Percentiles rank a stretch among this genome's conserved stretches.
phyloP scores from a whole-genome alignment of 768 basidiomycete genomes.

The Mycena capillaripes region DNA sequence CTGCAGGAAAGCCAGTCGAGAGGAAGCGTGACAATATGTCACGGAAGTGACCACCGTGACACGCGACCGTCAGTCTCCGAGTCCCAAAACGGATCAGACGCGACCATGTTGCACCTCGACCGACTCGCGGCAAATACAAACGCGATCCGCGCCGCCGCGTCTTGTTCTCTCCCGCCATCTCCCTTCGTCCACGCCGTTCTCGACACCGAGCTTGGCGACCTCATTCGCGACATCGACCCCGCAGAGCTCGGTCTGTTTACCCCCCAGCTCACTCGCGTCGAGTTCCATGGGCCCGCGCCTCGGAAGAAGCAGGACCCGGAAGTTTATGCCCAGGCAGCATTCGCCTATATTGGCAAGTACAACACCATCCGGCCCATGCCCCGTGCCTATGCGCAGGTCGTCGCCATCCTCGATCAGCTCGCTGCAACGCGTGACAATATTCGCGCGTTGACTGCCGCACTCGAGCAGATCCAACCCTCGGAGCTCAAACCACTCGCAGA shows the following conservation, averaged over 20 bases:
- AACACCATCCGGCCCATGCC: slow-evolving; percentile 65
- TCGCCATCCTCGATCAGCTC: slow-evolving; percentile 56
- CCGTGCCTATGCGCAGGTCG: slow-evolving; percentile 61
- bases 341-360: slow-evolving; percentile 84
- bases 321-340: slow-evolving; percentile 80
- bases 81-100: too few species aligned
- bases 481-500: slow-evolving; percentile 54
- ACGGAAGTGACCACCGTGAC: too few species aligned
- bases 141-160: slow-evolving; percentile 33
- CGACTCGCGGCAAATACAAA: slow-evolving; percentile 66
- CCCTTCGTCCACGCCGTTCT: slow-evolving; percentile 80
- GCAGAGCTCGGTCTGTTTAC: slow-evolving; percentile 85
- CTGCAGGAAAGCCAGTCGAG: too few species aligned
- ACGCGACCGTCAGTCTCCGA: too few species aligned
- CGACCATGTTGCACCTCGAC: slow-evolving; percentile 65
- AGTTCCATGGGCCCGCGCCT: slow-evolving; percentile 81
- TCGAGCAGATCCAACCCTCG: slow-evolving; percentile 44
- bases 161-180: slow-evolving; percentile 42
- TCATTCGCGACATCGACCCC: slow-evolving; percentile 85
- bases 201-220: slow-evolving; percentile 72
- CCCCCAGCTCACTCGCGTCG: slow-evolving; percentile 69
- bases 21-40: too few species aligned
- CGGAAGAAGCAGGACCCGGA: slow-evolving; percentile 77
- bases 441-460: slow-evolving; percentile 44
- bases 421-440: slow-evolving; percentile 56